Evolutionary conservation across 495 filamentous ascomycete species (phyloP), one percentile per base, ranked within the genome.

Genomic region (Aspergillus asperescens): DNA sequence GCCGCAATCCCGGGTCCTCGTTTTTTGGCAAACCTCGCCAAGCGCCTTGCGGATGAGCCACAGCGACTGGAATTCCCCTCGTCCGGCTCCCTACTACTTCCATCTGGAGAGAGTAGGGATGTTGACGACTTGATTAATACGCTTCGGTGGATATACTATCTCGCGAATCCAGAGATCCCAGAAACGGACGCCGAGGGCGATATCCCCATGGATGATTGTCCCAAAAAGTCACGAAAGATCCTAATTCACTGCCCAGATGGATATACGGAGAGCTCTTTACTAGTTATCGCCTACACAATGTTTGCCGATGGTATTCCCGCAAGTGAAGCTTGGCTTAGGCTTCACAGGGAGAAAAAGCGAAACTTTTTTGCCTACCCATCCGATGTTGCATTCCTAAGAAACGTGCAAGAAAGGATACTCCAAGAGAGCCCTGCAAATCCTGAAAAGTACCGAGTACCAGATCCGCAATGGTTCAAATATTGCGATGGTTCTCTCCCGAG

Each of bases 351-450:
- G 1, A 88, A 86, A 69, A 75, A 81, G 35, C 86, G 93, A 43
- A 97, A 98, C 64, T 95, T 96, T 72, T 98, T 98, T 60, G 88
- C 93, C 0, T 98, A 98, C 57, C 84, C 87, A 2, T 88, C 87
- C 0, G 93, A 98, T 62, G 88, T 96, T 24, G 77, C 82, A 4
- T 79, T 96, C 15, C 69, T 98, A 15, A 79, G 79, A 0, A 79
- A 80, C 16, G 82, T 96, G 34, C 86, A 93, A 56, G 77, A 79
- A 16, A 83, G 86, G 28, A 75, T 98, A 15, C 63, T 88, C 34
- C 76, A 81, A 46, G 79, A 78, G 48, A 77, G 74, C 28, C 75
- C 74, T 13, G 55, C 58, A 20, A 56, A 63, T 4, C 53, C 53
- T 25, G 51, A 55, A 10, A 43, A 58, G 5, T 67, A 64, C 25